phyloP scores from a whole-genome alignment of 1,284 basidiomycete genomes.

The Cerioporus squamosus region DNA sequence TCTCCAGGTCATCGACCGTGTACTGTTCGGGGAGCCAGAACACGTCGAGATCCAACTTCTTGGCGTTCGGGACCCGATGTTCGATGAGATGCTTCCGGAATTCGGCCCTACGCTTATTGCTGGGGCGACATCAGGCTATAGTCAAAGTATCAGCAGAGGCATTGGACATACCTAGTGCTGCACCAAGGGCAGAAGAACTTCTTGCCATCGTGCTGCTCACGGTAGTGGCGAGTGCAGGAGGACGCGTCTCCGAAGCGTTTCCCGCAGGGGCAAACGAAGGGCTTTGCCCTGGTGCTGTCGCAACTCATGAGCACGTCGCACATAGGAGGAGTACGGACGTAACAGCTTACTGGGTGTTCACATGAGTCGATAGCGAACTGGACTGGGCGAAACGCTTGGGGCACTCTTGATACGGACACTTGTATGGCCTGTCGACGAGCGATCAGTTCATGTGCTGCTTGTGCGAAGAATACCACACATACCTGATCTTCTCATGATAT shows the following conservation, averaged over 20 bases:
- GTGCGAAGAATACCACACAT: background rate
- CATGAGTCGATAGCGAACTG: background rate
- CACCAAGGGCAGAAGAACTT: constrained; percentile 20
- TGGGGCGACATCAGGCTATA: background rate
- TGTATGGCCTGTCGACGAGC: constrained; percentile 2
- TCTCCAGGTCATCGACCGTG: background rate
- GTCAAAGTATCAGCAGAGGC: background rate
- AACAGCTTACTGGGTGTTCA: constrained; percentile 7
- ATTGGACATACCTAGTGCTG: background rate
- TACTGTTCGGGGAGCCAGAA: background rate
- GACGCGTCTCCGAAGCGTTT: constrained; percentile 62
- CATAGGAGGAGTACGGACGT: background rate
- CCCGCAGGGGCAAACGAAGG: constrained; percentile 44
- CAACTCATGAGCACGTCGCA: background rate
- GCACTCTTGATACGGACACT: background rate
- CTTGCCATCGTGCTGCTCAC: constrained; percentile 15
- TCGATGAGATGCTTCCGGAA: constrained; percentile 15
- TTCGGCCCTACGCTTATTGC: constrained; percentile 14
- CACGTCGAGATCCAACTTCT: background rate
- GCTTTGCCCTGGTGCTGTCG: constrained; percentile 54
- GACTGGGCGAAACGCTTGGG: constrained; percentile 1
- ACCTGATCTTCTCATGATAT: constrained; percentile 68
- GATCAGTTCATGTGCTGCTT: background rate
- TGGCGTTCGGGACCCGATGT: background rate
- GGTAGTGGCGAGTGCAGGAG: constrained; percentile 41